phyloP scores from a whole-genome alignment of 1,284 basidiomycete species.

The Rhodotorula mucilaginosa region DNA sequence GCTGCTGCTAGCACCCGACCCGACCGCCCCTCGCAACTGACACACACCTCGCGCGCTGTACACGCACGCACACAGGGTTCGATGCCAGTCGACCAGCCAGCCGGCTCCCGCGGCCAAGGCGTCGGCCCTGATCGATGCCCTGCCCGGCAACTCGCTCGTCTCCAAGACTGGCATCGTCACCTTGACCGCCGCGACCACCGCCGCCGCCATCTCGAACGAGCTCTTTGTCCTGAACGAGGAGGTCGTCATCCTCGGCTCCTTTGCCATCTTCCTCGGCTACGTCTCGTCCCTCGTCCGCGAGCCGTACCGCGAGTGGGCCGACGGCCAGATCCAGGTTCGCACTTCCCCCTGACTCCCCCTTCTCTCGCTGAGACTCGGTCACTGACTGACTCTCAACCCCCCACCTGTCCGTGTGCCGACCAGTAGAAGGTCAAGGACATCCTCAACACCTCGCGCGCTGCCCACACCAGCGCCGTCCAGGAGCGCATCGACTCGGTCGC shows the following conservation, averaged over 20 bases:
- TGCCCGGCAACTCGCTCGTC: constrained; percentile 87
- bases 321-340: constrained; percentile 67
- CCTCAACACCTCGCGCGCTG: constrained; percentile 75
- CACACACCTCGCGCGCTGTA: neutral
- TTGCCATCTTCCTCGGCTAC: constrained; percentile 76
- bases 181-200: constrained; percentile 83
- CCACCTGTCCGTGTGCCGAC: neutral
- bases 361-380: neutral
- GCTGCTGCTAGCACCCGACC: neutral
- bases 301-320: constrained; percentile 92
- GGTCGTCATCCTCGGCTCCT: constrained; percentile 72
- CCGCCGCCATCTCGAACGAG: constrained; percentile 94
- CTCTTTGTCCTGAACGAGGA: constrained; percentile 98
- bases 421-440: constrained; percentile 68
- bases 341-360: neutral
- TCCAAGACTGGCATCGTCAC: constrained; percentile 89
- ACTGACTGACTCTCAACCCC: neutral
- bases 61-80: constrained; percentile 18
- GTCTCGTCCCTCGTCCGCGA: constrained; percentile 75
- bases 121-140: constrained; percentile 81
- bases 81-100: constrained; percentile 31
- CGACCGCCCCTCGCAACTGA: too few species aligned
- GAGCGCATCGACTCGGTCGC: constrained; percentile 86
- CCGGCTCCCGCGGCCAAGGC: constrained; percentile 77
- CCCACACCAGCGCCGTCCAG: constrained; percentile 92